Base-by-base conservation (phyloP, 2,329 filamentous ascomycete species). In the Trichoderma gracile region DNA sequence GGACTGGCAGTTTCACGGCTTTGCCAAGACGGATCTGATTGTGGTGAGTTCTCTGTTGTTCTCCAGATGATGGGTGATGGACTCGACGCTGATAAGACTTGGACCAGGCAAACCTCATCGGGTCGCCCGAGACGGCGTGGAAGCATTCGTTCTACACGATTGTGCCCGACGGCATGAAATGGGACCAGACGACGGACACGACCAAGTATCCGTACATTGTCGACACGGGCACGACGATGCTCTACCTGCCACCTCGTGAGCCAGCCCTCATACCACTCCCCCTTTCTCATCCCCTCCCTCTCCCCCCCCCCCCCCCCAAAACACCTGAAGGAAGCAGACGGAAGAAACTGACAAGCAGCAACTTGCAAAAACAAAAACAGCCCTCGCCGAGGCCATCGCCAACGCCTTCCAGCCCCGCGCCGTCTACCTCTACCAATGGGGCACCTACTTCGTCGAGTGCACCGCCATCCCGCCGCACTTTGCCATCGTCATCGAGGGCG, bases 101-200 rank as follows among this genome's bases (percentile, higher is more conserved):
- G 25, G 15, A 30, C 1, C 55, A 84, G 82, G 78, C 80, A 47
- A 79, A 80, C 55, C 73, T 84, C 40, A 75, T 74, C 17, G 71
- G 71, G 5, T 70, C 75, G 21, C 69, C 74, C 2, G 74, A 74
- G 62, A 78, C 80, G 5, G 73, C 78, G 1, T 81, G 74, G 72
- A 72, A 78, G 65, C 80, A 81, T 65, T 83, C 82, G 2, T 84
- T 82, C 70, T 85, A 85, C 68, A 84, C 82, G 19, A 78, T 84
- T 63, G 73, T 84, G 54, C 79, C 80, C 0, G 80, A 82, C 63
- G 82, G 81, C 3, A 74, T 83, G 65, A 72, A 73, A 66, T 83
- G 77, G 70, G 81, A 77, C 25, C 73, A 75, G 46, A 78, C 74
- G 5, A 78, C 73, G 2, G 78, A 80, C 65, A 73, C 69, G 19